These are phyloP conservation scores for Coemansia sp. DNA, from an alignment of 192 early-diverging fungal species.

Conservation along the genomic window DNA sequence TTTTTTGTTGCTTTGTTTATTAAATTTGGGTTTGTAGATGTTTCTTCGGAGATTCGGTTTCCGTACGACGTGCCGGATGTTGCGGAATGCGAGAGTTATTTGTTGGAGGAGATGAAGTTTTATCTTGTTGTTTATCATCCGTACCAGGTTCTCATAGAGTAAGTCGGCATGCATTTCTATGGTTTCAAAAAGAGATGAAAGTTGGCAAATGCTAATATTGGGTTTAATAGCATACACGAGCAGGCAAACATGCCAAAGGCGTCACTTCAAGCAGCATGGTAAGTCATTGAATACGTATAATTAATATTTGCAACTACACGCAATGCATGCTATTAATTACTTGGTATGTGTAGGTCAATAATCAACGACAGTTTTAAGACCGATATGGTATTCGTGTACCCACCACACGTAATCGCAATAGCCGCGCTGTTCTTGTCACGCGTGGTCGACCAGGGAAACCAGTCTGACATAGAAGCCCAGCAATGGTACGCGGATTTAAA, in stretches of 20 bases:
- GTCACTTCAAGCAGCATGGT: slow-evolving; percentile 56
- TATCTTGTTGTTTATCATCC: slow-evolving; percentile 87
- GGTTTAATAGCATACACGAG: slow-evolving; percentile 28
- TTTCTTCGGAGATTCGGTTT: slow-evolving; percentile 43
- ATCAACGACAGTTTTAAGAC: slow-evolving; percentile 81
- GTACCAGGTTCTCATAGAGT: slow-evolving; percentile 73
- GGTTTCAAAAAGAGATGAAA: no score
- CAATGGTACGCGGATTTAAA: slow-evolving; percentile 82
- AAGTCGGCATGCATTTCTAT: slow-evolving; percentile 25
- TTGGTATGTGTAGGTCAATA: slow-evolving; percentile 54
- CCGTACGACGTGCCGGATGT: slow-evolving; percentile 72
- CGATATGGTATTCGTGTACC: slow-evolving; percentile 78
- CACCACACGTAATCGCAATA: slow-evolving; percentile 86
- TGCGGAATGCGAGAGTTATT: slow-evolving; percentile 90
- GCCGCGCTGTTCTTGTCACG: slow-evolving; percentile 69
- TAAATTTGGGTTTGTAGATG: slow-evolving; percentile 12
- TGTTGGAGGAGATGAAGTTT: slow-evolving; percentile 89
- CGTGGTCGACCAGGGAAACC: slow-evolving; percentile 39
- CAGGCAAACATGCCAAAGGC: slow-evolving; percentile 34
- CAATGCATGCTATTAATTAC: not conserved
- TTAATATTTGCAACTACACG: not conserved
- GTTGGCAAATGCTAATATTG: not conserved
- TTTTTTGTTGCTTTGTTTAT: not conserved
- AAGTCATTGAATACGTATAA: slow-evolving; percentile 2
- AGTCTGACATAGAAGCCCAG: slow-evolving; percentile 59